Conservation (phyloP, 306 rosid genomes). For the Cucurbita maxima region DNA sequence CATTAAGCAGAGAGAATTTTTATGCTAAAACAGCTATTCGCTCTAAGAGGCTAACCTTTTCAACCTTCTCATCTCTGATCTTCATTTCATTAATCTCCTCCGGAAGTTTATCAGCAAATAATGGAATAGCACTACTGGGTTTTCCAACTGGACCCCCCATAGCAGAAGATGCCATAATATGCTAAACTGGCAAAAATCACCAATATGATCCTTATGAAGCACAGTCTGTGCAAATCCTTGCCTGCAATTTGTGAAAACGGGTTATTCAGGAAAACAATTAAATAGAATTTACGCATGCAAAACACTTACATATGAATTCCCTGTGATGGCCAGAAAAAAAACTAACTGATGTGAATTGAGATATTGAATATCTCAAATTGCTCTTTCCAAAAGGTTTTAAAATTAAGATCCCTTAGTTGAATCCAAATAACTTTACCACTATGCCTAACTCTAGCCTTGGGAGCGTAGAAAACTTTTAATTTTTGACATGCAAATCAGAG, state of each 20-base stretch:
- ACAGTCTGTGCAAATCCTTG: background rate
- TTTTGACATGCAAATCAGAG: background rate
- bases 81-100: slow-evolving; percentile 53
- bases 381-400: background rate
- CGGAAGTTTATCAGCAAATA: slow-evolving; percentile 33
- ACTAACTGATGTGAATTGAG: background rate
- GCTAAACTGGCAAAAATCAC: background rate
- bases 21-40: background rate
- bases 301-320: background rate
- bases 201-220: background rate
- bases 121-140: slow-evolving; percentile 7
- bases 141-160: slow-evolving; percentile 17
- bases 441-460: background rate
- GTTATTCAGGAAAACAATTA: background rate
- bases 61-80: slow-evolving; percentile 47
- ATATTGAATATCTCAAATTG: background rate
- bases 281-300: background rate
- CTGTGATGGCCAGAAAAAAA: background rate
- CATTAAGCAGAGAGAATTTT: background rate
- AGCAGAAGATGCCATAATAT: slow-evolving; percentile 28
- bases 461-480: background rate
- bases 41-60: background rate
- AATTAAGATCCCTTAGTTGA: background rate
- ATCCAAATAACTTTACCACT: background rate
- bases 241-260: background rate